These are phyloP conservation scores for Hawksworthiomyces lignivorus DNA, from an alignment of 2,329 filamentous ascomycete species.

Conservation along the genomic window DNA sequence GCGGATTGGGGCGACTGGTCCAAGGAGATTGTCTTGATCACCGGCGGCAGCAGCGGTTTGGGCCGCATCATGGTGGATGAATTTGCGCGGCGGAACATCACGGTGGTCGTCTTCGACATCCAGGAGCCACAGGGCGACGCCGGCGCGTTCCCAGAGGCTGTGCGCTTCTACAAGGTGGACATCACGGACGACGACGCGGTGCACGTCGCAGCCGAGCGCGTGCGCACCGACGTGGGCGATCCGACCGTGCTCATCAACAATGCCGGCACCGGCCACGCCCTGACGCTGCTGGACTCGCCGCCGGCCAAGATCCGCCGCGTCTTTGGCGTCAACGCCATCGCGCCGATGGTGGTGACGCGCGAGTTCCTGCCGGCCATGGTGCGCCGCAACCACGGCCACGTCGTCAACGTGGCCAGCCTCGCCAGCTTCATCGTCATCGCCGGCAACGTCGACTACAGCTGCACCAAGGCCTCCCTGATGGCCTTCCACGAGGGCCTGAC, in stretches of 20 bases:
- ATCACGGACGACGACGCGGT: constrained; percentile 53
- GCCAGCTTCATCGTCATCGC: constrained; percentile 55
- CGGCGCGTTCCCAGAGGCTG: constrained; percentile 32
- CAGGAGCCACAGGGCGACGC: constrained; percentile 36
- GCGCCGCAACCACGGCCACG: constrained; percentile 58
- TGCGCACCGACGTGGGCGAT: constrained; percentile 50
- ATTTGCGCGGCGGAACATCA: constrained; percentile 57
- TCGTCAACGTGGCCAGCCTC: constrained; percentile 61
- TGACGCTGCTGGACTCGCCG: constrained; percentile 47
- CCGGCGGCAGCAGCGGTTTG: constrained; percentile 68
- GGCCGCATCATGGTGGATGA: constrained; percentile 57
- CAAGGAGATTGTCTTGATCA: constrained; percentile 55
- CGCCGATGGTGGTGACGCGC: constrained; percentile 53
- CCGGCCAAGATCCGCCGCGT: constrained; percentile 45
- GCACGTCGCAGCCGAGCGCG: constrained; percentile 38
- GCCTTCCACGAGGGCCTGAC: constrained; percentile 61
- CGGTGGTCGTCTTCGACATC: constrained; percentile 65
- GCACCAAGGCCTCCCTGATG: constrained; percentile 58
- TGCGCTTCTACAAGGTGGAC: constrained; percentile 65
- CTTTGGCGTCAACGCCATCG: constrained; percentile 63
- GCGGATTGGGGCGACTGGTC: constrained; percentile 5
- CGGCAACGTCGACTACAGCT: constrained; percentile 55
- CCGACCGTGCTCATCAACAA: constrained; percentile 69
- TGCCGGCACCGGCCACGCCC: constrained; percentile 56
- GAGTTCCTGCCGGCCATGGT: constrained; percentile 63